Percentiles rank a stretch among this genome's conserved stretches.
Evolutionary conservation across 345 rosid genomes (phyloP).

Genomic region (Citrus mangshanensis): DNA sequence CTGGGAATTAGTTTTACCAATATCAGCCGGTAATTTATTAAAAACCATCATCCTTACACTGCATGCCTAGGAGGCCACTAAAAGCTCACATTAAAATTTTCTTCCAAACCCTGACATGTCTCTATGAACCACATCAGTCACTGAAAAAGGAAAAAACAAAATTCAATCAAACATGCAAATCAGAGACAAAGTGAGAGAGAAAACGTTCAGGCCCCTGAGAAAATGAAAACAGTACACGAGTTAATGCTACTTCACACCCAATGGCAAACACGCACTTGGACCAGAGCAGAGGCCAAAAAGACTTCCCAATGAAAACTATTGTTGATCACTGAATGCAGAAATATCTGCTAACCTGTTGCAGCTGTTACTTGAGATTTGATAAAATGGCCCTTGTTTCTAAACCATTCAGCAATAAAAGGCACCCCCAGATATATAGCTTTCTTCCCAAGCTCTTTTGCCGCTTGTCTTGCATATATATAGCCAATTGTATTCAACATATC

Average conservation of each 20-base stretch:
- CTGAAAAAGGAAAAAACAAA: not conserved
- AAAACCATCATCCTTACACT: not conserved
- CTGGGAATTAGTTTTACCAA: not conserved
- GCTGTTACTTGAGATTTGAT: constrained; percentile 98
- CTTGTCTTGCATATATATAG: constrained; percentile 86
- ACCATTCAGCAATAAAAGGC: constrained; percentile 97
- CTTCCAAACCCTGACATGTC: not conserved
- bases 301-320: not conserved
- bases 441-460: constrained; percentile 96
- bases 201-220: not conserved
- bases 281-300: constrained; percentile 5
- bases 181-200: not conserved
- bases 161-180: not conserved
- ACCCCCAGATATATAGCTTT: constrained; percentile 79
- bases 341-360: constrained; percentile 71
- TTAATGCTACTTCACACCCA: constrained; percentile 3
- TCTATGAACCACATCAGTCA: not conserved
- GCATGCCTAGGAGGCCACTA: constrained; percentile 2
- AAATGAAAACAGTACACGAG: not conserved
- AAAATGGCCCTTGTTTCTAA: constrained; percentile 90
- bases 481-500: constrained; percentile 96
- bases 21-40: not conserved
- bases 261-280: not conserved
- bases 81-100: not conserved
- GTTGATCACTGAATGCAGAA: constrained; percentile 10